Evolutionary conservation across 1,284 basidiomycete genomes (phyloP).

Genomic region (Ustilago xerochloae): DNA sequence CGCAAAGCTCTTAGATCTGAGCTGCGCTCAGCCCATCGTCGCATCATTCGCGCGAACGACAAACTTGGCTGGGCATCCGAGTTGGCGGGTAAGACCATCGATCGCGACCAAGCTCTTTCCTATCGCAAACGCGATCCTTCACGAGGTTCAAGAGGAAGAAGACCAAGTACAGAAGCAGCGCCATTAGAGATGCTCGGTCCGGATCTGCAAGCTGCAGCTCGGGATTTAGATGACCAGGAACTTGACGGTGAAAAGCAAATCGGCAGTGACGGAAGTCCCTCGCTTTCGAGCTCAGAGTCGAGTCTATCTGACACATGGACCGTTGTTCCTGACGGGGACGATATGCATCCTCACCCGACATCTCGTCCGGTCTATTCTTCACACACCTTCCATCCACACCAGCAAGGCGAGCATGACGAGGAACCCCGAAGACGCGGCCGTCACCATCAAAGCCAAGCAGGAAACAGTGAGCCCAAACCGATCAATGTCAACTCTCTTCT

Average conservation of each 20-base stretch:
- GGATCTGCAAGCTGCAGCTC: conserved; percentile 21
- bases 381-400: neutral
- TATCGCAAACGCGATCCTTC: conserved; percentile 31
- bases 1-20: conserved; percentile 19
- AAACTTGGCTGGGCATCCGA: conserved; percentile 40
- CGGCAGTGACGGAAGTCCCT: neutral
- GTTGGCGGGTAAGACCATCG: conserved; percentile 22
- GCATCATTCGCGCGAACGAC: conserved; percentile 45
- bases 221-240: conserved; percentile 25
- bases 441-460: neutral
- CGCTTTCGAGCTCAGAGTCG: conserved; percentile 5
- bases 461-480: neutral
- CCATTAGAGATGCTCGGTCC: conserved; percentile 16
- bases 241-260: neutral
- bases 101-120: conserved; percentile 20
- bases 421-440: neutral
- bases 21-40: conserved; percentile 29
- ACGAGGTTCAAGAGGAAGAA: neutral
- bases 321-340: conserved; percentile 18
- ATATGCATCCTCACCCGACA: conserved; percentile 1
- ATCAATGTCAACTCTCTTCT: conserved; percentile 8
- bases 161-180: neutral
- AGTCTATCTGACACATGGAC: conserved; percentile 22
- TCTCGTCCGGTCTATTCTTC: neutral
- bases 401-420: neutral